phyloP scores from a whole-genome alignment of 2,329 filamentous ascomycete species.

The Penicillium sp. region DNA sequence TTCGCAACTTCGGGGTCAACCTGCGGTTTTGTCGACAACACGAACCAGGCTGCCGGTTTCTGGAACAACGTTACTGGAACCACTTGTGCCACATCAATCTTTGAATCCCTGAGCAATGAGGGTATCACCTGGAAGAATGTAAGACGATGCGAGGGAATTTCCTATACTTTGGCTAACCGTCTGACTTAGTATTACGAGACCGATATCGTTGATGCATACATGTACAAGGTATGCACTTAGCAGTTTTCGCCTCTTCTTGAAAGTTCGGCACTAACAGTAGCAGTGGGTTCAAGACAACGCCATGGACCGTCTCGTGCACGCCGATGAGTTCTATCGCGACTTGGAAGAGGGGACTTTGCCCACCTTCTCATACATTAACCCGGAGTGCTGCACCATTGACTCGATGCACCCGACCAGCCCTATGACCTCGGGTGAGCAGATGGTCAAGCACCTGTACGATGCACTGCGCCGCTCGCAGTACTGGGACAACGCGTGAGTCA shows the following conservation, averaged over 20 bases:
- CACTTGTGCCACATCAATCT: constrained; percentile 35
- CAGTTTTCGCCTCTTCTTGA: too few species aligned
- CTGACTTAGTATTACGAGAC: constrained; percentile 34
- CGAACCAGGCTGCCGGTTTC: constrained; percentile 30
- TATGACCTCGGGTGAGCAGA: constrained; percentile 36
- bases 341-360: constrained; percentile 60
- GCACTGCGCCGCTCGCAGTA: constrained; percentile 38
- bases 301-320: constrained; percentile 30
- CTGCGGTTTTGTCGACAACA: constrained; percentile 33
- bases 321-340: constrained; percentile 58
- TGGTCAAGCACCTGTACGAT: constrained; percentile 43
- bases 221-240: constrained; percentile 38
- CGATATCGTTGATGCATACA: constrained; percentile 34
- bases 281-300: constrained; percentile 38
- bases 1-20: constrained; percentile 37
- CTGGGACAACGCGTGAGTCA: constrained; percentile 34
- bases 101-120: constrained; percentile 35
- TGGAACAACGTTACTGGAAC: constrained; percentile 34
- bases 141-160: not conserved
- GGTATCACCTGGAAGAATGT: constrained; percentile 39
- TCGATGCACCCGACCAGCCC: constrained; percentile 41
- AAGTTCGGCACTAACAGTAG: not conserved
- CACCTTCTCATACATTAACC: constrained; percentile 55
- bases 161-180: not conserved
- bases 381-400: constrained; percentile 36